phyloP scores from a whole-genome alignment of 331 rosid genomes.

The Cydonia oblonga region DNA sequence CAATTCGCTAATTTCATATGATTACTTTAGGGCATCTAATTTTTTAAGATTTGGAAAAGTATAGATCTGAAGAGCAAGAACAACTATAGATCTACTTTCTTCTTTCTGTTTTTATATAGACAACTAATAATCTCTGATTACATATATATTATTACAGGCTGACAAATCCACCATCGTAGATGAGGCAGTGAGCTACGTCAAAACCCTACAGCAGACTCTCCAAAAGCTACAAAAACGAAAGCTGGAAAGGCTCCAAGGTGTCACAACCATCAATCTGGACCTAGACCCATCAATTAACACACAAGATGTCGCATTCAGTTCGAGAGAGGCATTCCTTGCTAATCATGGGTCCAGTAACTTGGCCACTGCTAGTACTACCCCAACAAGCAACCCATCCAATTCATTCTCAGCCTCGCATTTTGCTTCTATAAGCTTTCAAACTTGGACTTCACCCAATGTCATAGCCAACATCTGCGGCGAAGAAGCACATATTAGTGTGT shows the following conservation, averaged over 20 bases:
- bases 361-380: not conserved
- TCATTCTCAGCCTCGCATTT: not conserved
- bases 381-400: not conserved
- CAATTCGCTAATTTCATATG: too few relatives aligned
- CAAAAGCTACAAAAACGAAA: slow-evolving; percentile 41
- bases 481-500: slow-evolving; percentile 46
- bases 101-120: not conserved
- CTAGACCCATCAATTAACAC: slow-evolving; percentile 3
- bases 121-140: not conserved
- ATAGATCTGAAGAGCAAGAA: too few relatives aligned
- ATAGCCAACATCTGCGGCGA: slow-evolving; percentile 37
- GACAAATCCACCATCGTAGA: slow-evolving; percentile 63
- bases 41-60: too few relatives aligned
- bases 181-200: slow-evolving; percentile 52
- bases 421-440: slow-evolving; percentile 24
- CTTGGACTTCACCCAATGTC: slow-evolving; percentile 42
- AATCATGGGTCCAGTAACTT: slow-evolving; percentile 18
- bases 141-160: slow-evolving; percentile 22
- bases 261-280: not conserved
- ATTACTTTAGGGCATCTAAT: too few relatives aligned
- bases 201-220: slow-evolving; percentile 23
- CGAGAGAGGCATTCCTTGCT: slow-evolving; percentile 29
- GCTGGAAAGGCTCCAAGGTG: slow-evolving; percentile 28
- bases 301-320: slow-evolving; percentile 2
- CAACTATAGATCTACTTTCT: too few relatives aligned